Conservation (phyloP, 345 rosid genomes). For the Citropsis articulata region DNA sequence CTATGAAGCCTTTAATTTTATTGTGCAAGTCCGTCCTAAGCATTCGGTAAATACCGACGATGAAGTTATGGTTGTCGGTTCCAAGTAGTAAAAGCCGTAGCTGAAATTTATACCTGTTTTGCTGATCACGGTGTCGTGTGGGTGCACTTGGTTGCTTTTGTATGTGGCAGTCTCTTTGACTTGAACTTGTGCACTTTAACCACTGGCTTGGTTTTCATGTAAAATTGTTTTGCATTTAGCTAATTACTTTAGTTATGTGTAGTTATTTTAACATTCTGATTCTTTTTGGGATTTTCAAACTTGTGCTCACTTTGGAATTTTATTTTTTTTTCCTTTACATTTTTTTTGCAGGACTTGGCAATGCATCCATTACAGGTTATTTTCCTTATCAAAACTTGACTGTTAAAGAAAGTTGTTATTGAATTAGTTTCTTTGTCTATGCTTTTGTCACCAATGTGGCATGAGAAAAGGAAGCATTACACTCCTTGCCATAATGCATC, state of each 20-base stretch:
- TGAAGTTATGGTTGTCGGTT: background rate
- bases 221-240: background rate
- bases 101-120: background rate
- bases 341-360: slow-evolving; percentile 56
- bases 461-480: background rate
- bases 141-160: background rate
- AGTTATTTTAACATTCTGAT: background rate
- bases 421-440: background rate
- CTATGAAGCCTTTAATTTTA: background rate
- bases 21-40: background rate
- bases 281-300: background rate
- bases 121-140: no score
- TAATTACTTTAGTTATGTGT: background rate
- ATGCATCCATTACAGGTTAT: slow-evolving; percentile 66
- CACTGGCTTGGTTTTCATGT: background rate
- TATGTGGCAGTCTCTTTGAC: background rate
- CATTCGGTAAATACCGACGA: background rate
- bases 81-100: background rate
- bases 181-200: background rate
- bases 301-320: slow-evolving; percentile 5
- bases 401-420: background rate
- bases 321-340: background rate
- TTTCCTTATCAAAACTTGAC: slow-evolving; percentile 9
- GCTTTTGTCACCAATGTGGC: background rate
- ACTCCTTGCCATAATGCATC: background rate